Percentiles rank a stretch among this genome's conserved stretches.
Evolutionary conservation across 108 stramenopile species (phyloP).

Genomic region (Craspedostauros australis): DNA sequence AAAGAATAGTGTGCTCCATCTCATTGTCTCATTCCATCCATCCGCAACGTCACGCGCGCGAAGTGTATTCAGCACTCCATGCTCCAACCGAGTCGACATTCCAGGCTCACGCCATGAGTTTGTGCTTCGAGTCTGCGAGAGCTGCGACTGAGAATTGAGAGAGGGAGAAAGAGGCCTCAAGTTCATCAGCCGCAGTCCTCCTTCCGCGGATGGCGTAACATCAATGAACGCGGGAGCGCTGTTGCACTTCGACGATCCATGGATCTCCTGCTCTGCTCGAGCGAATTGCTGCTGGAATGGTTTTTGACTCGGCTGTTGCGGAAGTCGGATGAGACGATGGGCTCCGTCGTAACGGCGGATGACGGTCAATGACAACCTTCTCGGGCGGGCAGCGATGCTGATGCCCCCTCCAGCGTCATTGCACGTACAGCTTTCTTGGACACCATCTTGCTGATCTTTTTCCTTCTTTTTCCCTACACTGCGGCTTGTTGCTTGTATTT

Average conservation of each 20-base stretch:
- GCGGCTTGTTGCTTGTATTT: too few relatives aligned
- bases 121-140: too few relatives aligned
- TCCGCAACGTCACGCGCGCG: too few relatives aligned
- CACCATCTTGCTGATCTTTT: conserved; percentile 47
- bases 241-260: neutral
- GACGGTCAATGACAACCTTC: conserved; percentile 69
- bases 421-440: conserved; percentile 85
- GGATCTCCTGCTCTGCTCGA: neutral
- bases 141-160: too few relatives aligned
- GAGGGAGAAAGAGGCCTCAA: too few relatives aligned
- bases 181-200: neutral
- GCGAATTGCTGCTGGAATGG: neutral
- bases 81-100: too few relatives aligned
- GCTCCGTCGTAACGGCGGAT: neutral
- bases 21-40: too few relatives aligned
- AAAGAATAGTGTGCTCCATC: neutral
- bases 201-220: neutral
- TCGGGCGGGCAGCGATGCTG: conserved; percentile 78
- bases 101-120: too few relatives aligned
- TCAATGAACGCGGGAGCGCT: neutral
- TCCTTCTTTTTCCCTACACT: neutral
- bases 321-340: neutral
- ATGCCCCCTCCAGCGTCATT: conserved; percentile 87
- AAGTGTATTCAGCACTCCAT: too few relatives aligned
- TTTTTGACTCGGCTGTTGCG: neutral